Base-by-base conservation (phyloP, 164 flowering plant genomes). In the Chloranthus sessilifolius region DNA sequence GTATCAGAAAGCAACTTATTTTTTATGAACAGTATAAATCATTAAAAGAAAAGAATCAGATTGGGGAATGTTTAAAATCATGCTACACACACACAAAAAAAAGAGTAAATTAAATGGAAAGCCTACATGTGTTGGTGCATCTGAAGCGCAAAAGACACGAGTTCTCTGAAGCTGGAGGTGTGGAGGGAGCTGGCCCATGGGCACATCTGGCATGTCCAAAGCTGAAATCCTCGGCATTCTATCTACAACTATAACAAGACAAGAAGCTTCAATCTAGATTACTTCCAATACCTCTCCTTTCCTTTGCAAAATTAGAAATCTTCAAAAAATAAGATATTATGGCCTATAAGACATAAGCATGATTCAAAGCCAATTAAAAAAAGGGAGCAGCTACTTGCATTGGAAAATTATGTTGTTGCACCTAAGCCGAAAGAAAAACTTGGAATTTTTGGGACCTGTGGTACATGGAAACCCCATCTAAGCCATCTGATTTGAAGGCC, bases 141-240 rank as follows among this genome's bases (percentile, higher is more conserved):
- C 95, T 2, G 56, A 30, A 26, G 61, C 69, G 60, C 92, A 78
- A 36, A 60, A 16, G 28, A 83, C 92, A 15, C 91, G 88, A 55
- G 87, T 85, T 42, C 82, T 63, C 53, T 83, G 92, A 26, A 75
- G 74, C 55, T 85, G 66, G 26, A 88, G 63, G 62, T 91, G 94
- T 1, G 80, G 74, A 2, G 92, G 88, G 17, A 88, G 81, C 64
- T 77, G 59, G 12, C 78, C 81, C 63, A n/a, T 58, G 0, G 90
- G 90, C 21, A 82, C 80, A 39, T 81, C 85, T 0, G 79, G 78
- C 71, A 83, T 52, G 53, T 78, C 77, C 72, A 48, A 4, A 43
- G 54, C 58, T 24, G 67, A 58, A 33, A 44, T 31, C 48, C 30
- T 46, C 22, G 51, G 34, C 66, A 50, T 55, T 37, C n/a, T 52